Evolutionary conservation across 163 green algal species (phyloP).

Genomic region (Prototheca cutis): DNA sequence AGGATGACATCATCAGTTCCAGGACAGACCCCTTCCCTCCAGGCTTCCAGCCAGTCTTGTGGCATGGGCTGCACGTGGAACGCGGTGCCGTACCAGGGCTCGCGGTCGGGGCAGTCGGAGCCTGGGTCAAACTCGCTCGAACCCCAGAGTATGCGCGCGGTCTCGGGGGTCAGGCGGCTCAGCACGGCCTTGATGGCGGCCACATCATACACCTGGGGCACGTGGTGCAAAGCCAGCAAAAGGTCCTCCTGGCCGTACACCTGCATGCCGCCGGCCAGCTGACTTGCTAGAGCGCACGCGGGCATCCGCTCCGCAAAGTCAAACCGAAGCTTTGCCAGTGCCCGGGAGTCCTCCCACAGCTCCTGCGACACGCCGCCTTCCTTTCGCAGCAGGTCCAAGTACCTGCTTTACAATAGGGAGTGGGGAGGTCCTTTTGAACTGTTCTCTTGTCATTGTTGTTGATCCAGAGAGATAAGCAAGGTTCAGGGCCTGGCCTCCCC

Average conservation of each 20-base stretch:
- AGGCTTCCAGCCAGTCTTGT: constrained; percentile 40
- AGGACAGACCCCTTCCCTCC: no score
- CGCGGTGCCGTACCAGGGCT: constrained; percentile 63
- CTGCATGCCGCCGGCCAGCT: constrained; percentile 42
- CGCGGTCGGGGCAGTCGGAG: constrained; percentile 16
- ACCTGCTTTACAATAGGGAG: no score
- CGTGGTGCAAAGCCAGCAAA: constrained; percentile 48
- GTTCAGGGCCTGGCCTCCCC: no score
- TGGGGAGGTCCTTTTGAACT: no score
- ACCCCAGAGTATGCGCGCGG: constrained; percentile 61
- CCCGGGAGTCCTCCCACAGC: constrained; percentile 39
- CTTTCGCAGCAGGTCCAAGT: constrained; percentile 54
- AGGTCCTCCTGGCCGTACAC: constrained; percentile 37
- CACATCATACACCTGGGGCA: constrained; percentile 54
- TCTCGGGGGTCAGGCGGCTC: constrained; percentile 39
- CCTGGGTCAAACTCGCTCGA: constrained; percentile 11
- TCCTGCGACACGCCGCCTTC: constrained; percentile 32
- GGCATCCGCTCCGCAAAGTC: constrained; percentile 56
- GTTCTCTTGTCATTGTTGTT: no score
- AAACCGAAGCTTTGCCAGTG: constrained; percentile 44
- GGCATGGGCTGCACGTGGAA: constrained; percentile 41
- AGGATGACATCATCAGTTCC: no score
- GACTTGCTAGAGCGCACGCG: constrained; percentile 41
- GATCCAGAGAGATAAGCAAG: no score
- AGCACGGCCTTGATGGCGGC: constrained; percentile 49